phyloP scores from a whole-genome alignment of 495 filamentous ascomycete genomes.

The Apiosordaria backusii region DNA sequence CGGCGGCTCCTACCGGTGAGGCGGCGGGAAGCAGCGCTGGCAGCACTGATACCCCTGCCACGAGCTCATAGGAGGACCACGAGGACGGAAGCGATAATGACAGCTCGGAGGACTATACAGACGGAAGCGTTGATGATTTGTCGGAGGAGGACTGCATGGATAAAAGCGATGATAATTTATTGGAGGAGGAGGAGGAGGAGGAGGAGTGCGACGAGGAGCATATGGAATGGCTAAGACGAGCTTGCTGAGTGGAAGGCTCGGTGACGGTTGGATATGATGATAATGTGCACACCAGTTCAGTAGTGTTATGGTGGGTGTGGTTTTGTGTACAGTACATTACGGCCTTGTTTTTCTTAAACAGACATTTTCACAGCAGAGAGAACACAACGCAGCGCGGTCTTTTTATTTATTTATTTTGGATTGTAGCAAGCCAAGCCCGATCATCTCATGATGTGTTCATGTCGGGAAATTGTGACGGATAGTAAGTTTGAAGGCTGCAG shows the following conservation, averaged over 20 bases:
- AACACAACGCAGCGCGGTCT: no score
- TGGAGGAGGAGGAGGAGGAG: not conserved
- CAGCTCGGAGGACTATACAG: not conserved
- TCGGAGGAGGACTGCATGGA: not conserved
- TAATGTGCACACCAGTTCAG: no score
- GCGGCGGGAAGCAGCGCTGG: conserved; percentile 19
- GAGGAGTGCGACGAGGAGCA: not conserved
- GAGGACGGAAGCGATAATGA: not conserved
- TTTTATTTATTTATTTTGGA: no score
- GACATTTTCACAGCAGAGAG: no score
- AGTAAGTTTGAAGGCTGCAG: not conserved
- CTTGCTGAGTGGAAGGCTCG: no score
- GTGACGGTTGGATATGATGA: no score
- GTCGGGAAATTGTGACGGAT: no score
- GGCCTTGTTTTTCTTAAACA: no score
- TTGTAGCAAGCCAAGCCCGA: no score
- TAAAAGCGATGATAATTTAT: not conserved
- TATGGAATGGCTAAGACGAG: not conserved
- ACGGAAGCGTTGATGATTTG: not conserved
- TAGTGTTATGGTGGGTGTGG: no score
- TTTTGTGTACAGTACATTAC: no score
- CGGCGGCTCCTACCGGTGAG: conserved; percentile 24
- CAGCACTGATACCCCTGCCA: conserved; percentile 21
- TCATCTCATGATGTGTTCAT: not conserved
- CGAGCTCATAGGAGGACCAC: conserved; percentile 14